Percentiles rank a stretch among this genome's conserved stretches.
Evolutionary conservation across 345 rosid species (phyloP).

Genomic region (Lepidium aucheri): DNA sequence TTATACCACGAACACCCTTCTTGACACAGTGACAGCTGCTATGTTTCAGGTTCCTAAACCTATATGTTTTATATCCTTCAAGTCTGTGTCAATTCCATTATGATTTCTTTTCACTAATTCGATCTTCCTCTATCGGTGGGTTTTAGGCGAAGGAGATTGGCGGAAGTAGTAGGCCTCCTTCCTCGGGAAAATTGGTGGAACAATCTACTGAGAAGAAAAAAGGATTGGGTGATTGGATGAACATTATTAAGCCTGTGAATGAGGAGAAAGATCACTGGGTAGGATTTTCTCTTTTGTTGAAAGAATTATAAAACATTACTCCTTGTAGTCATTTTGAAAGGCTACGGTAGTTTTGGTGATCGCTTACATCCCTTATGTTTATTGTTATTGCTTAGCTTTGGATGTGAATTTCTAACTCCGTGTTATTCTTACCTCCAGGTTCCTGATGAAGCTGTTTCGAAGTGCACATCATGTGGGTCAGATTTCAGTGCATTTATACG

Average conservation of each 20-base stretch:
- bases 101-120: neutral
- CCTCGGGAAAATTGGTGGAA: slow-evolving; percentile 43
- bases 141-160: slow-evolving; percentile 92
- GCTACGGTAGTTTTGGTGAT: neutral
- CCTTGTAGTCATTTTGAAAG: neutral
- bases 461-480: slow-evolving; percentile 73
- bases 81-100: neutral
- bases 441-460: slow-evolving; percentile 92
- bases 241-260: slow-evolving; percentile 72
- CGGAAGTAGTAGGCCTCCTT: slow-evolving; percentile 60
- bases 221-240: slow-evolving; percentile 85
- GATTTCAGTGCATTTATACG: slow-evolving; percentile 90
- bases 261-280: slow-evolving; percentile 99
- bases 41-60: slow-evolving; percentile 69
- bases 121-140: neutral
- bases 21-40: slow-evolving; percentile 94
- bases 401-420: neutral
- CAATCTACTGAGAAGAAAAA: slow-evolving; percentile 68
- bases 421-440: slow-evolving; percentile 34
- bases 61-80: neutral
- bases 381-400: neutral
- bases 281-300: neutral
- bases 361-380: neutral
- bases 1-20: slow-evolving; percentile 80
- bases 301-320: neutral